A percentile compares a stretch with the other conserved stretches of the same genome.
phyloP scores from a whole-genome alignment of 176 grass and related monocot species.

The Eleusine coracana region DNA sequence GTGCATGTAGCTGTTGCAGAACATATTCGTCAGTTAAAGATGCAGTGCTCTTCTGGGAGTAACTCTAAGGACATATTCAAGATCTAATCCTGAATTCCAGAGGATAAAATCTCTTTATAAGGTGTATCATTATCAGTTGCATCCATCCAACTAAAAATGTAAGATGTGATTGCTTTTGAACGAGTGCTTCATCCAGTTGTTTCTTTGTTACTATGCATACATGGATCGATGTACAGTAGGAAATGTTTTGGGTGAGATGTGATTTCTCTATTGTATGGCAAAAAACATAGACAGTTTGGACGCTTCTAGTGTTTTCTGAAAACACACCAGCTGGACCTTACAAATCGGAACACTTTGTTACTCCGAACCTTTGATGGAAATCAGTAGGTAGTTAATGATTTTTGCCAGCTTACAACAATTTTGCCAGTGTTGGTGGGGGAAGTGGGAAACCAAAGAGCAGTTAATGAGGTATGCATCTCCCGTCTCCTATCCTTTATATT shows the following conservation, averaged over 20 bases:
- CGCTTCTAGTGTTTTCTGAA: not conserved
- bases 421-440: not conserved
- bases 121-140: not conserved
- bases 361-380: not conserved
- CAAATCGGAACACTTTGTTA: not conserved
- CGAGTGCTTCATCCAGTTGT: not conserved
- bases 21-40: not conserved
- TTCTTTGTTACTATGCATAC: not conserved
- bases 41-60: not conserved
- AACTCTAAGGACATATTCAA: not conserved
- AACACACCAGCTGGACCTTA: not conserved
- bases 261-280: not conserved
- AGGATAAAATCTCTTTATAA: not conserved
- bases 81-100: not conserved
- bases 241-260: not conserved
- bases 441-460: not conserved
- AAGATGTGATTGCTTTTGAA: not conserved
- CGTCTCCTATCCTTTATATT: not conserved
- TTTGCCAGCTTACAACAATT: not conserved
- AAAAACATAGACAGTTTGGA: not conserved
- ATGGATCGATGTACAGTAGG: slow-evolving; percentile 7
- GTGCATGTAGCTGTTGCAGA: not conserved
- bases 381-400: not conserved
- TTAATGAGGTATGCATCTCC: slow-evolving; percentile 4
- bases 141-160: not conserved